Conservation (phyloP, 1,284 basidiomycete species). For the Moesziomyces antarcticus region DNA sequence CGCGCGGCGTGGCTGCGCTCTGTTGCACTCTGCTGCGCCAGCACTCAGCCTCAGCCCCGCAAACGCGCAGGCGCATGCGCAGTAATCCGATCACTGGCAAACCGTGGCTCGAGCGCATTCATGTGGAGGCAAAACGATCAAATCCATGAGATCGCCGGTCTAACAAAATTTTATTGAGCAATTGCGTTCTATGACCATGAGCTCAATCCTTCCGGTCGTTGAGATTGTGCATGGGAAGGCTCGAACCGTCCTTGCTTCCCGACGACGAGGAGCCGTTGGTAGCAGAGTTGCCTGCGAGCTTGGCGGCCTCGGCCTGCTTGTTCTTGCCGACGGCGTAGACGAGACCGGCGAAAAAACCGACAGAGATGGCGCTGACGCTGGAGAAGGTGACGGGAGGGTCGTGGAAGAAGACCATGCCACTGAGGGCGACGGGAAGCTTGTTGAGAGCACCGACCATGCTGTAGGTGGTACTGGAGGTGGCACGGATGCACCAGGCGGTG, state of each 20-base stretch:
- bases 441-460: constrained; percentile 99
- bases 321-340: constrained; percentile 66
- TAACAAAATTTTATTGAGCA: too few species aligned
- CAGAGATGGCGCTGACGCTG: constrained; percentile 84
- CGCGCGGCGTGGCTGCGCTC: background rate
- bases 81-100: background rate
- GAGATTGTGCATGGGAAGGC: constrained; percentile 44
- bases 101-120: background rate
- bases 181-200: too few species aligned
- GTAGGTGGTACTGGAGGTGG: constrained; percentile 96
- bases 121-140: too few species aligned
- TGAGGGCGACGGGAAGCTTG: constrained; percentile 89
- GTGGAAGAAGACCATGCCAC: constrained; percentile 71
- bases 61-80: background rate
- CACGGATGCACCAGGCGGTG: constrained; percentile 97
- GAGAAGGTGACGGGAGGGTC: constrained; percentile 81
- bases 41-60: background rate
- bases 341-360: constrained; percentile 86
- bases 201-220: constrained; percentile 37
- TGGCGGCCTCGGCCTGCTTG: constrained; percentile 60
- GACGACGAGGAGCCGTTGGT: constrained; percentile 36
- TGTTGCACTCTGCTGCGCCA: background rate
- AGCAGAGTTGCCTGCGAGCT: constrained; percentile 39
- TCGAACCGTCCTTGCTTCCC: constrained; percentile 20
- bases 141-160: too few species aligned